These are phyloP conservation scores for Prosopis cineraria DNA, from an alignment of 306 rosid species.

Conservation along the genomic window DNA sequence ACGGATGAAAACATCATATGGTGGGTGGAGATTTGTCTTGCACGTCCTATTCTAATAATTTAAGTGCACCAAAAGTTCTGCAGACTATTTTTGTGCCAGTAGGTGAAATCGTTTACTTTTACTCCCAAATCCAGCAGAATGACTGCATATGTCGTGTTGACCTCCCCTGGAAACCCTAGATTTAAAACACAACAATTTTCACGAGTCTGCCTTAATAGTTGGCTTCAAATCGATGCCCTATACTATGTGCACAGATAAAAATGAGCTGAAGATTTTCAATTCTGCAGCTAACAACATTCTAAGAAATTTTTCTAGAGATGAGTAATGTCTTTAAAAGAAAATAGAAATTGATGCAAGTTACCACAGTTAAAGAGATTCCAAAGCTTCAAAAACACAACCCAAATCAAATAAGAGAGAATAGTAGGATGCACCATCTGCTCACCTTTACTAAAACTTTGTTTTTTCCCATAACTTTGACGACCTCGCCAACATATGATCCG, in stretches of 20 bases:
- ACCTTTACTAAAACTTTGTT: slow-evolving; percentile 98
- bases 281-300: no score
- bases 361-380: not conserved
- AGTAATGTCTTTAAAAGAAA: not conserved
- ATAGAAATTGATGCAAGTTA: not conserved
- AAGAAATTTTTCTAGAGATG: not conserved
- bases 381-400: not conserved
- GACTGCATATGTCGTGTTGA: not conserved
- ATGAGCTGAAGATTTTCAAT: not conserved
- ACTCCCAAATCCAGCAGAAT: not conserved
- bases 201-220: not conserved
- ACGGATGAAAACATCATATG: slow-evolving; percentile 7
- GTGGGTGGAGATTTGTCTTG: not conserved
- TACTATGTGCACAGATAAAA: not conserved
- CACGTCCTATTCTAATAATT: not conserved
- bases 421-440: slow-evolving; percentile 11
- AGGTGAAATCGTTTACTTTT: not conserved
- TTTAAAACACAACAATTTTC: not conserved
- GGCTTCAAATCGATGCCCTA: slow-evolving; percentile 16
- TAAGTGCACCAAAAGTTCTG: not conserved
- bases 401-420: not conserved
- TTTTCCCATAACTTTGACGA: slow-evolving; percentile 98
- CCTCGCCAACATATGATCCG: slow-evolving; percentile 98
- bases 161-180: not conserved
- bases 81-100: not conserved